Evolutionary conservation across 257 asterid species (phyloP).

Genomic region (Solanum stenotomum): DNA sequence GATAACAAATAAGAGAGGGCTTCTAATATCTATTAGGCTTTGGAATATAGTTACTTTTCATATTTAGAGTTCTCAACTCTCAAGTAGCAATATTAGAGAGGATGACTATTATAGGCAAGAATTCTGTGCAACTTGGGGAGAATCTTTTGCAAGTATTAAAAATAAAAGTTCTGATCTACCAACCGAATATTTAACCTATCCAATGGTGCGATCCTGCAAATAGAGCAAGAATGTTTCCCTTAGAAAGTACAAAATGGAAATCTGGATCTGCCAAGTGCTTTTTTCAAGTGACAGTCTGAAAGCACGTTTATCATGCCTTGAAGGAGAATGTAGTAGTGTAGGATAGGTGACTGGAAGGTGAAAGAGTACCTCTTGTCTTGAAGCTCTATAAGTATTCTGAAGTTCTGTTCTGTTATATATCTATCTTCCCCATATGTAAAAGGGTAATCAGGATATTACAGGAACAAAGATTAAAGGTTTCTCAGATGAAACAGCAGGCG

Average conservation of each 20-base stretch:
- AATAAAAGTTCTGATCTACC: background rate
- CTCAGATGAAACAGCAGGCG: background rate
- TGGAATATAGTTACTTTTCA: background rate
- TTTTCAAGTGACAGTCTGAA: background rate
- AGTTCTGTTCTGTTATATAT: background rate
- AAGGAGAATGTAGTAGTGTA: background rate
- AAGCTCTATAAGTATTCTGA: background rate
- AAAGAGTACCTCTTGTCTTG: background rate
- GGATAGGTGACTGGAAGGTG: background rate
- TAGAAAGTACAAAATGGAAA: background rate
- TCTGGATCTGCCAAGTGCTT: background rate
- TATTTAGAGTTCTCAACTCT: background rate
- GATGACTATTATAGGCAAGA: background rate
- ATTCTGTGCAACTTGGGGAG: background rate
- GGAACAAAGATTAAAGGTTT: background rate
- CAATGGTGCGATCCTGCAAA: background rate
- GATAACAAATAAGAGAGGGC: background rate
- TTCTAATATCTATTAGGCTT: background rate
- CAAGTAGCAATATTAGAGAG: background rate
- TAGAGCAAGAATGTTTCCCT: background rate
- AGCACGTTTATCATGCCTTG: background rate
- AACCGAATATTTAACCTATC: background rate
- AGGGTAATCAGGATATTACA: background rate
- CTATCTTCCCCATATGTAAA: background rate
- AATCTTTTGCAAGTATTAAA: background rate